Base-by-base conservation (phyloP, 2,329 filamentous ascomycete species). In the Colletotrichum australisinense region DNA sequence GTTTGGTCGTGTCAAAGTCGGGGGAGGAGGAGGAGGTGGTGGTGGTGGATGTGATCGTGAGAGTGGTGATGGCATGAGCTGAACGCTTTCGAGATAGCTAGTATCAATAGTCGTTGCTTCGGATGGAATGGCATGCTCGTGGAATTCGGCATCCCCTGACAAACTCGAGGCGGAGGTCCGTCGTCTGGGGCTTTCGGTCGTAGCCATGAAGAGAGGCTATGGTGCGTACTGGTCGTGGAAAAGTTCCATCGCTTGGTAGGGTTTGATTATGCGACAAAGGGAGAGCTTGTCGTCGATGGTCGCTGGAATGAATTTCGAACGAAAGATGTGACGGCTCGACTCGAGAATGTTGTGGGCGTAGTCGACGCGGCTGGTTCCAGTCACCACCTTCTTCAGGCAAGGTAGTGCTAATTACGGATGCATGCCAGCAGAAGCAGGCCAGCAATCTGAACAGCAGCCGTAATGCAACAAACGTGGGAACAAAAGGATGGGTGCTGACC, bases 161-260 rank as follows among this genome's bases (percentile, higher is more conserved):
- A 49, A 28, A 19, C 56, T 66, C 7, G 35, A 52, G 24, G 67
- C 28, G 30, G 65, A 65, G n/a, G 55, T 53, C 60, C 42, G 67
- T 49, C 46, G 53, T 35, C 52, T 28, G 62, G 59, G 38, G 30
- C 4, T 32, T 24, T 71, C 46, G 35, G 30, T 60, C 11, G 71
- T 60, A 60, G 71, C 56, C 71, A 73, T 73, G 49, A 42, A 55
- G 56, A 57, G 52, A 52, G 55, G 46, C 35, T 73, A 73, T 56
- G 67, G 71, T 62, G 71, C 67, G 49, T 71, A 56, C 22, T 62
- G 56, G 30, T 66, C 35, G 71, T 70, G 71, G 49, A 57, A 66
- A 32, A 66, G 60, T 73, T 63, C 71, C 71, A 73, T 73, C 14
- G 58, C 62, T 73, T 32, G 30, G 35, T 22, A 28, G 16, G 24